These are phyloP conservation scores for Aspergillus tanneri DNA, from an alignment of 2,329 filamentous ascomycete species.

Conservation along the genomic window DNA sequence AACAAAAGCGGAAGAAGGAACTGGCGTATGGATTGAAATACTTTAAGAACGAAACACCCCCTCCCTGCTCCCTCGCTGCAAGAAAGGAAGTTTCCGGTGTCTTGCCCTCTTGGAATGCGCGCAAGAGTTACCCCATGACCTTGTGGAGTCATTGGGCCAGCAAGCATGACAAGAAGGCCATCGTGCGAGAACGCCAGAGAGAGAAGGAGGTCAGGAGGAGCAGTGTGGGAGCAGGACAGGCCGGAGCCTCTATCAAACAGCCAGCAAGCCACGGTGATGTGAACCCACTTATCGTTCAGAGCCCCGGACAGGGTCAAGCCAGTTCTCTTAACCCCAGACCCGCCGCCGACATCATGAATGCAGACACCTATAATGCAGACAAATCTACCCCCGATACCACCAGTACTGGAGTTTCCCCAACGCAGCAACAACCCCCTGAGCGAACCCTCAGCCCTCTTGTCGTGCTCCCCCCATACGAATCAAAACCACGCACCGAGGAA, in stretches of 20 bases:
- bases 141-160: slow-evolving; percentile 88
- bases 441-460: slow-evolving; percentile 27
- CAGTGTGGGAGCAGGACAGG: slow-evolving; percentile 30
- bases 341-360: background rate
- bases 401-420: background rate
- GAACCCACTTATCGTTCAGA: slow-evolving; percentile 1
- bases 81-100: slow-evolving; percentile 50
- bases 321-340: background rate
- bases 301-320: background rate
- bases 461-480: slow-evolving; percentile 31
- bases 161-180: slow-evolving; percentile 77
- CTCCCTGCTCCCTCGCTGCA: slow-evolving; percentile 78
- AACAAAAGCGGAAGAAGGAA: slow-evolving; percentile 71
- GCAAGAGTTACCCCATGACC: slow-evolving; percentile 71
- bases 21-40: slow-evolving; percentile 67
- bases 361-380: background rate
- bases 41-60: slow-evolving; percentile 74
- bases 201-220: slow-evolving; percentile 25
- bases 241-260: slow-evolving; percentile 24
- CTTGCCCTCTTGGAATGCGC: slow-evolving; percentile 25
- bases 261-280: background rate
- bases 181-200: slow-evolving; percentile 43
- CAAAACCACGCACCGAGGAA: slow-evolving; percentile 27
- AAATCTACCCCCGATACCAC: background rate
- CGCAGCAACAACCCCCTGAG: slow-evolving; percentile 8